These are phyloP conservation scores for Blastomyces silverae DNA, from an alignment of 2,329 filamentous ascomycete species.

Conservation along the genomic window DNA sequence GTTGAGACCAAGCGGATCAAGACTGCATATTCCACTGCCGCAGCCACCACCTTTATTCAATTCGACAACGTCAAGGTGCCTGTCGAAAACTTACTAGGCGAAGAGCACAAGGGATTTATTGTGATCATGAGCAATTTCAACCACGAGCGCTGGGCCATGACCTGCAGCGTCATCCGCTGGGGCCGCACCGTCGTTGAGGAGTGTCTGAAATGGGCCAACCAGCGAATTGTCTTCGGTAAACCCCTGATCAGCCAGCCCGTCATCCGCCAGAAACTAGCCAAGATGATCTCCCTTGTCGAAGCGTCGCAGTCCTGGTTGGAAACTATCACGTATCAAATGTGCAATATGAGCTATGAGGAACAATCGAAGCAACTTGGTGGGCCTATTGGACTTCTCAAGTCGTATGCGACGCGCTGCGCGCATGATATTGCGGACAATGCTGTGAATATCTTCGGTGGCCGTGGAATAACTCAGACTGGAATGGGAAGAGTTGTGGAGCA, in stretches of 20 bases:
- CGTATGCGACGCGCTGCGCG: slow-evolving; percentile 65
- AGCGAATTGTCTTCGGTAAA: slow-evolving; percentile 59
- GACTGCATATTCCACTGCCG: slow-evolving; percentile 65
- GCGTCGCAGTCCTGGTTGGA: slow-evolving; percentile 83
- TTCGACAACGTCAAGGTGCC: slow-evolving; percentile 67
- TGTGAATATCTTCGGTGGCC: slow-evolving; percentile 78
- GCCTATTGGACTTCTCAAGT: slow-evolving; percentile 76
- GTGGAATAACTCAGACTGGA: slow-evolving; percentile 69
- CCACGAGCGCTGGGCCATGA: slow-evolving; percentile 62
- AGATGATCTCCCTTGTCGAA: slow-evolving; percentile 78
- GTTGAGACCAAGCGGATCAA: slow-evolving; percentile 53
- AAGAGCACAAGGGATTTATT: slow-evolving; percentile 61
- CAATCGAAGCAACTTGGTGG: slow-evolving; percentile 70
- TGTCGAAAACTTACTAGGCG: slow-evolving; percentile 60
- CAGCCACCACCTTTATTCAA: slow-evolving; percentile 60
- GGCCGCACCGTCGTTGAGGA: slow-evolving; percentile 53
- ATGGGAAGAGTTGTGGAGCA: slow-evolving; percentile 80
- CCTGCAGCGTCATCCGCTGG: slow-evolving; percentile 56
- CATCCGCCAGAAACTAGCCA: slow-evolving; percentile 72
- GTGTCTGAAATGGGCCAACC: slow-evolving; percentile 57
- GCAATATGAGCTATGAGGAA: slow-evolving; percentile 70
- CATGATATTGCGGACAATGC: slow-evolving; percentile 79
- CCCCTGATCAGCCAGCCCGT: slow-evolving; percentile 53
- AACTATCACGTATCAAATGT: slow-evolving; percentile 81
- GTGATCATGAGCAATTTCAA: slow-evolving; percentile 59